Evolutionary conservation across 306 rosid genomes (phyloP), one percentile per base, ranked within the genome.

Genomic region (Glycine soja): DNA sequence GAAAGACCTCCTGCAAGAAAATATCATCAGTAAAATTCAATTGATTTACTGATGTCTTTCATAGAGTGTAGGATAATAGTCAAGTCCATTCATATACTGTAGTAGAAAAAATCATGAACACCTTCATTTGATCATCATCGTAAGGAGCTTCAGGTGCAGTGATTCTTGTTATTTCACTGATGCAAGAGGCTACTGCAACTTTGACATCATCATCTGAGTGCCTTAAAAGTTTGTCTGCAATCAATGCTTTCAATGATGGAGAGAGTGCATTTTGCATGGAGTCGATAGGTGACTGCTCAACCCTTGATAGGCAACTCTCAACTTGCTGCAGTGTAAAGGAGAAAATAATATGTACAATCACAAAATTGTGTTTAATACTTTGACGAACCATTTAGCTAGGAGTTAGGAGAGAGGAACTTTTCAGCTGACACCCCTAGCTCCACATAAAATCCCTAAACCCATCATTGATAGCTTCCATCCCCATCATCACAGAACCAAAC

Each of bases 101-200:
- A 15, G 18, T 4, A 77, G 16, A 32, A 42, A 43, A 74, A 15
- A 6, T 61, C 58, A 51, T 51, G 58, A 51, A 47, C 75, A 92
- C 99, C 97, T 92, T 95, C 99, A 95, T 95, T 79, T 90, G 91
- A 46, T 89, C 97, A 80, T 95, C 99, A 70, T 88, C 91, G 74
- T 95, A 95, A 40, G 99, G 99, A 54, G 97, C 97, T 45, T 95
- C 99, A 46, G 99, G 97, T 63, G 99, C 99, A 64, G 95, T 92
- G 72, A 95, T 95, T 85, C 99, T 91, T 50, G 99, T 95, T 74
- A 95, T 90, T 86, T 95, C 97, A 54, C 97, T 93, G 71, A 93
- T 89, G 88, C 99, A 95, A 58, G 97, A 84, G 19, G 97, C 97
- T 80, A 95, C 94, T 50, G 97, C 89, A 75, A 91, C 99, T 84